These are phyloP conservation scores for Globisporangium orthogonon DNA, from an alignment of 352 stramenopile species.

Conservation along the genomic window DNA sequence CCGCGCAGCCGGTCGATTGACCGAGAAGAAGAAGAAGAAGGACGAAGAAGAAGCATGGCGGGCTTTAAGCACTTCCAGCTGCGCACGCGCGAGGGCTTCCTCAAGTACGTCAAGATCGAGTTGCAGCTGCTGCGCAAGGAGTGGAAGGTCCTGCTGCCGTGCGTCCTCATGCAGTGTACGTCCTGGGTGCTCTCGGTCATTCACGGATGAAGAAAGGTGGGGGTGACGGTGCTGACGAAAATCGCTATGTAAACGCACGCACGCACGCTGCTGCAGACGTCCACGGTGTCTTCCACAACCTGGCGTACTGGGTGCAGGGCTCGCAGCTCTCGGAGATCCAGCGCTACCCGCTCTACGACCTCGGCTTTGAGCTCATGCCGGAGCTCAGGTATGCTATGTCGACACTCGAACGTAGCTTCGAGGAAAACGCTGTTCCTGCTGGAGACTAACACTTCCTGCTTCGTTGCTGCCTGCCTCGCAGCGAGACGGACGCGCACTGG, in stretches of 20 bases:
- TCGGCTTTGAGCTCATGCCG: slow-evolving; percentile 69
- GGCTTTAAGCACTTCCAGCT: slow-evolving; percentile 35
- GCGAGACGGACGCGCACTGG: slow-evolving; percentile 27
- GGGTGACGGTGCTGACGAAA: neutral
- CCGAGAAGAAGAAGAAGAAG: slow-evolving; percentile 1
- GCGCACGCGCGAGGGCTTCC: slow-evolving; percentile 45
- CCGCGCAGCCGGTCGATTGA: slow-evolving; percentile 1
- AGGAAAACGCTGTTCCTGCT: too few species aligned
- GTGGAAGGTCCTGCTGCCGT: slow-evolving; percentile 72
- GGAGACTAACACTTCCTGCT: neutral
- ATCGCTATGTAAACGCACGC: neutral
- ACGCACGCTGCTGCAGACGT: slow-evolving; percentile 28
- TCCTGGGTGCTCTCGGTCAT: neutral
- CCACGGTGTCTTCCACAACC: slow-evolving; percentile 81
- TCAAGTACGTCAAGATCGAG: slow-evolving; percentile 63
- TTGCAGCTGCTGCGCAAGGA: slow-evolving; percentile 48
- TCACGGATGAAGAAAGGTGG: too few species aligned
- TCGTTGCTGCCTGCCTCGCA: slow-evolving; percentile 3
- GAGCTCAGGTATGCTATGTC: slow-evolving; percentile 41
- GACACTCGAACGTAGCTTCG: neutral
- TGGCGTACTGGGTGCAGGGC: slow-evolving; percentile 81
- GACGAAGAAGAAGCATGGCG: neutral
- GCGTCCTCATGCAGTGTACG: slow-evolving; percentile 79
- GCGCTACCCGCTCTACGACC: slow-evolving; percentile 67
- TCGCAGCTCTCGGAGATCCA: slow-evolving; percentile 57